Percentiles rank a stretch among this genome's conserved stretches.
phyloP scores from a whole-genome alignment of 164 flowering plant genomes.

The Nymphaea thermarum region DNA sequence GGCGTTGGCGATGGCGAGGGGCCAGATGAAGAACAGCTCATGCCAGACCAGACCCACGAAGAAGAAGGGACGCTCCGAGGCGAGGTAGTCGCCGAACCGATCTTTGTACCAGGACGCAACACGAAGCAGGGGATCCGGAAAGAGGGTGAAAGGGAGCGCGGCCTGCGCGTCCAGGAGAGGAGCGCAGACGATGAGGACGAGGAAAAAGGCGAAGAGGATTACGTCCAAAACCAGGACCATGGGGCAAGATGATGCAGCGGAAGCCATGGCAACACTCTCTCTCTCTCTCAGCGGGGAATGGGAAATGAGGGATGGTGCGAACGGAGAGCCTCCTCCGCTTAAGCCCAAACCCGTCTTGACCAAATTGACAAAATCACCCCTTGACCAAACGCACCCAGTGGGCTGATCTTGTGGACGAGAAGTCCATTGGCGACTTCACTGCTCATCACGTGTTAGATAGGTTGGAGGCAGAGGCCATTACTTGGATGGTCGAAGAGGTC shows the following conservation, averaged over 20 bases:
- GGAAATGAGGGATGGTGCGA: no score
- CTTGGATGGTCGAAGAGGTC: no score
- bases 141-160: slow-evolving; percentile 25
- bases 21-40: slow-evolving; percentile 62
- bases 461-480: no score
- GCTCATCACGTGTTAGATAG: no score
- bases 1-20: slow-evolving; percentile 40
- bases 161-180: slow-evolving; percentile 54
- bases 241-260: not conserved
- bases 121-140: slow-evolving; percentile 35
- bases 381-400: no score
- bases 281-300: not conserved
- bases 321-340: no score
- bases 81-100: slow-evolving; percentile 41
- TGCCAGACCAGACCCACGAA: slow-evolving; percentile 48
- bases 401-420: no score
- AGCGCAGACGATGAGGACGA: slow-evolving; percentile 29
- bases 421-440: no score
- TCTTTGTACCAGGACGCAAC: slow-evolving; percentile 28
- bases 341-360: no score
- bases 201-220: slow-evolving; percentile 37
- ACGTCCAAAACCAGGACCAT: slow-evolving; percentile 26
- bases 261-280: not conserved
- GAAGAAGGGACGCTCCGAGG: slow-evolving; percentile 54
- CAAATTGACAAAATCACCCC: no score